phyloP scores from a whole-genome alignment of 2,329 filamentous ascomycete genomes.

The Trichoderma citrinoviride region DNA sequence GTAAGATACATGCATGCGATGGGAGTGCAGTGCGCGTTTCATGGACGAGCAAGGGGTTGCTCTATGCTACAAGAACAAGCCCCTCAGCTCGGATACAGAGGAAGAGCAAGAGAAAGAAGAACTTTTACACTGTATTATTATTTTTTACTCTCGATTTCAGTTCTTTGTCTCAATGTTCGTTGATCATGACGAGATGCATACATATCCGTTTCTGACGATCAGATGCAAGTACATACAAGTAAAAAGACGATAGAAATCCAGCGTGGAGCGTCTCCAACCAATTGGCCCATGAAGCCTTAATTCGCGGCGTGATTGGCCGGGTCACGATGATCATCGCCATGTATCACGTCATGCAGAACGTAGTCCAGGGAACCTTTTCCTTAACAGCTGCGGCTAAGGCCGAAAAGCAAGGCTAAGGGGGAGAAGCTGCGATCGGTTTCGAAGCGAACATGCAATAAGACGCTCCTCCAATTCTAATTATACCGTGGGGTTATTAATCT shows the following conservation, averaged over 20 bases:
- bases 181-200: background rate
- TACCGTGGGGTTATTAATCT: background rate
- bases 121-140: slow-evolving; percentile 9
- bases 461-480: background rate
- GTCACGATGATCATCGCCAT: background rate
- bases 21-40: background rate
- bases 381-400: background rate
- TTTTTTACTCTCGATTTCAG: background rate
- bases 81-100: background rate
- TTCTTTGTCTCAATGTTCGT: slow-evolving; percentile 2
- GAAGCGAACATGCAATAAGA: background rate
- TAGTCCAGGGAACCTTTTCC: background rate
- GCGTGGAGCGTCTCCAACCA: background rate
- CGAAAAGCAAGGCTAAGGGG: background rate
- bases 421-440: background rate
- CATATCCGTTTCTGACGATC: background rate
- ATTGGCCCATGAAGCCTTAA: background rate
- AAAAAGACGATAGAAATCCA: background rate
- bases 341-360: background rate
- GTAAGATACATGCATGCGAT: slow-evolving; percentile 3
- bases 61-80: background rate
- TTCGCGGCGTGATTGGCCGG: background rate
- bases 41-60: background rate
- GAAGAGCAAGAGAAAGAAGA: background rate
- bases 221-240: background rate